phyloP scores from a whole-genome alignment of 139 green algal species.

The Coelastrella sp. region DNA sequence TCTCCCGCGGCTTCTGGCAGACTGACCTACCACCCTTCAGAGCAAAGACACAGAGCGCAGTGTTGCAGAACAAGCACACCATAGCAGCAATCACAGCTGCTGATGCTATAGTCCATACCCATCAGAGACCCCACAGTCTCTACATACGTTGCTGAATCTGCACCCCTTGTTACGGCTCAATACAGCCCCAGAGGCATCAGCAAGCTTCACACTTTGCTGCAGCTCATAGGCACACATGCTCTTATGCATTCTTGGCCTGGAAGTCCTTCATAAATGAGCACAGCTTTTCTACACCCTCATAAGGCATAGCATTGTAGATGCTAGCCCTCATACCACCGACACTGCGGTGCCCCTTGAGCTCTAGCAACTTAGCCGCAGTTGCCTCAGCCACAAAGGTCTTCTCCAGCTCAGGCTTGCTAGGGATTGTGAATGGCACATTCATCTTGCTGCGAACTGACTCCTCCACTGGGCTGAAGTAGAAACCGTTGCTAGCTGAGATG shows the following conservation, averaged over 20 bases:
- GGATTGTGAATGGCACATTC: conserved; percentile 99
- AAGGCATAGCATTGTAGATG: conserved; percentile 99
- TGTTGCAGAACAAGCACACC: too few relatives aligned
- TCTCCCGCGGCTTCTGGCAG: too few relatives aligned
- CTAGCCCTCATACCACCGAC: conserved; percentile 98
- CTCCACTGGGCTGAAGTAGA: conserved; percentile 93
- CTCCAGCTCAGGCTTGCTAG: conserved; percentile 51
- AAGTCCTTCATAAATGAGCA: conserved; percentile 92
- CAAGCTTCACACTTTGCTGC: background rate
- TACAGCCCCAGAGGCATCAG: too few relatives aligned
- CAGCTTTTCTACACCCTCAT: conserved; percentile 90
- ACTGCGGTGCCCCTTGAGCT: conserved; percentile 98
- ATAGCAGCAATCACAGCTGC: too few relatives aligned
- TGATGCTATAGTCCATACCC: too few relatives aligned
- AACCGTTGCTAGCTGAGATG: conserved; percentile 88
- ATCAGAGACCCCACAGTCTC: too few relatives aligned
- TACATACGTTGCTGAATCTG: too few relatives aligned
- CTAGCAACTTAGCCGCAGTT: conserved; percentile 56
- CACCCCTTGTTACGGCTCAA: too few relatives aligned
- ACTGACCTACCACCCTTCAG: too few relatives aligned
- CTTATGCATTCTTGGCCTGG: conserved; percentile 22
- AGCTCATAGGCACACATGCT: background rate
- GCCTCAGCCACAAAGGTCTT: conserved; percentile 45
- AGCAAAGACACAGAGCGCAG: too few relatives aligned
- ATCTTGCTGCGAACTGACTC: conserved; percentile 89